Conservation (phyloP, 805 yeast genomes). For the Spathaspora sp. region DNA sequence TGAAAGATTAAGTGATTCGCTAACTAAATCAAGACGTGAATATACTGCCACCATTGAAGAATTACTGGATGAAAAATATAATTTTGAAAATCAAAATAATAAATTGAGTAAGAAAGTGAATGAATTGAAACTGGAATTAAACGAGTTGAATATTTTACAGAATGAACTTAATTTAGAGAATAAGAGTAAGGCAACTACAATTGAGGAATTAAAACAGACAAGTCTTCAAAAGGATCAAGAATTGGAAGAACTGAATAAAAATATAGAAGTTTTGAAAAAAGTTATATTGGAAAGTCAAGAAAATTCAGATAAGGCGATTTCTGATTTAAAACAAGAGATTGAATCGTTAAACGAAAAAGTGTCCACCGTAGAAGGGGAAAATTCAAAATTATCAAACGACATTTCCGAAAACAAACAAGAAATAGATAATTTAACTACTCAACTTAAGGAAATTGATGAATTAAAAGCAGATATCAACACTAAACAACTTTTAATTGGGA, state of each 20-base stretch:
- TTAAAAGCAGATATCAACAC: constrained; percentile 51
- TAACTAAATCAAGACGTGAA: constrained; percentile 36
- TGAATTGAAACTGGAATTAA: constrained; percentile 37
- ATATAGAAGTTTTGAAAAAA: constrained; percentile 6
- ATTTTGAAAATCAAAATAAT: constrained; percentile 35
- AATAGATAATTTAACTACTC: constrained; percentile 20
- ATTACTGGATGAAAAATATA: constrained; percentile 36
- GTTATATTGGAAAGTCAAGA: background rate
- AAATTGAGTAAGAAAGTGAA: constrained; percentile 36
- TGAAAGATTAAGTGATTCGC: constrained; percentile 42
- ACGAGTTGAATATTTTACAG: constrained; percentile 36
- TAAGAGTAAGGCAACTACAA: constrained; percentile 38
- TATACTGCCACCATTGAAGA: constrained; percentile 29
- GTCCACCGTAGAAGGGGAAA: constrained; percentile 29
- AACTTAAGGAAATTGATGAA: constrained; percentile 38
- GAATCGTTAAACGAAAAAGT: constrained; percentile 11
- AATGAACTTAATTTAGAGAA: constrained; percentile 35
- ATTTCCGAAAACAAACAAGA: constrained; percentile 10
- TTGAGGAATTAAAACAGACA: constrained; percentile 45
- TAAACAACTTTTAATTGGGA: constrained; percentile 80
- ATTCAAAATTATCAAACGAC: constrained; percentile 18
- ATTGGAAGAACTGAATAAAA: constrained; percentile 8
- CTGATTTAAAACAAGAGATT: constrained; percentile 21
- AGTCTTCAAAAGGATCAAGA: constrained; percentile 25
- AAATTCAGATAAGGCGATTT: constrained; percentile 28